A percentile compares a stretch with the other conserved stretches of the same genome.
These are phyloP conservation scores for Aureobasidium leucospermi DNA, from an alignment of 2,329 filamentous ascomycete genomes.

Conservation along the genomic window DNA sequence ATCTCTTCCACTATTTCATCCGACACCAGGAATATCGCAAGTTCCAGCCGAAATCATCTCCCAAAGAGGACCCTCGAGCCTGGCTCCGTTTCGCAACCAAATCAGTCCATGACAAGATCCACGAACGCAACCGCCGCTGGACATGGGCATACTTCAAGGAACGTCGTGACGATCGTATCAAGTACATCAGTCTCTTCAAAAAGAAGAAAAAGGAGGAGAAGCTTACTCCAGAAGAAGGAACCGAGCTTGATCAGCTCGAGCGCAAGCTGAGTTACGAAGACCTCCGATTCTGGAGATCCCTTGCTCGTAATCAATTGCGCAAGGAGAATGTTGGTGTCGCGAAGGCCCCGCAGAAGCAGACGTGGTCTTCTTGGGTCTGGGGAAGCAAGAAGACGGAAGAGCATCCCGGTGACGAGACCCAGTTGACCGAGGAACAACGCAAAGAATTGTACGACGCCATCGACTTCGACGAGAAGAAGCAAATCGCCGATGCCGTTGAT, in stretches of 20 bases:
- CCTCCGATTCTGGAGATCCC: constrained; percentile 89
- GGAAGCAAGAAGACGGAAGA: constrained; percentile 57
- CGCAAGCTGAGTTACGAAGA: constrained; percentile 90
- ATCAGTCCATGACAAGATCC: constrained; percentile 85
- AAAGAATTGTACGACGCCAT: constrained; percentile 97
- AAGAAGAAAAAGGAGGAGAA: constrained; percentile 69
- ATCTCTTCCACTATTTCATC: constrained; percentile 97
- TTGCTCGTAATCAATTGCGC: constrained; percentile 87
- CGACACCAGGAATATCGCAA: constrained; percentile 96
- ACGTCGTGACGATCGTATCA: constrained; percentile 76
- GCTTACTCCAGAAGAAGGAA: constrained; percentile 60
- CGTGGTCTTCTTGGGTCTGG: constrained; percentile 91
- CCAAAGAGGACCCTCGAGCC: constrained; percentile 83
- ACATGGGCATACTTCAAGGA: constrained; percentile 95
- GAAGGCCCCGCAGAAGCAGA: constrained; percentile 64
- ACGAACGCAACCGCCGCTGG: constrained; percentile 87
- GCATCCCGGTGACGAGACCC: constrained; percentile 65
- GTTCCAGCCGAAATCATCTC: constrained; percentile 74
- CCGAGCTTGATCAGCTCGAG: constrained; percentile 70
- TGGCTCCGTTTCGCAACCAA: constrained; percentile 91
- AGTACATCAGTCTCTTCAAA: constrained; percentile 93
- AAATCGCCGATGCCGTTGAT: constrained; percentile 79
- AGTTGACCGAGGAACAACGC: constrained; percentile 91
- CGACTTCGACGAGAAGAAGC: constrained; percentile 95
- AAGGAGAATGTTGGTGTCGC: constrained; percentile 92